These are phyloP conservation scores for Stachybotrys chlorohalonatus DNA, from an alignment of 2,329 filamentous ascomycete genomes.

Conservation along the genomic window DNA sequence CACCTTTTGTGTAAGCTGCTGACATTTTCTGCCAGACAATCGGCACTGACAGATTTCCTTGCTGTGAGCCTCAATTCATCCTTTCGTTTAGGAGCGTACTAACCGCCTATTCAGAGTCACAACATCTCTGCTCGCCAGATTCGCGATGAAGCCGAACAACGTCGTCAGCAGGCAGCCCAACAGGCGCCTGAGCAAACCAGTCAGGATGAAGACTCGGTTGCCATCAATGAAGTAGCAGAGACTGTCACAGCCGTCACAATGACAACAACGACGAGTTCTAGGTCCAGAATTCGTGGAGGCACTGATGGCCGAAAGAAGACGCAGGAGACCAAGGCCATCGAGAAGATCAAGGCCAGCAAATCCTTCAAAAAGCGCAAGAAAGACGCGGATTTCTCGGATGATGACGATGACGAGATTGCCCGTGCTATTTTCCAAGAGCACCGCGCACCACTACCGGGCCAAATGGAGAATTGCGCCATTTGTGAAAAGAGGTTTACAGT, in stretches of 20 bases:
- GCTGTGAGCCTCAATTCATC: slow-evolving; percentile 24
- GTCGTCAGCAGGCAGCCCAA: slow-evolving; percentile 29
- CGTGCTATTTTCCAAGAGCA: slow-evolving; percentile 37
- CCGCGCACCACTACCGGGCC: slow-evolving; percentile 59
- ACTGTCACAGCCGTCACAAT: slow-evolving; percentile 14
- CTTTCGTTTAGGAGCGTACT: slow-evolving; percentile 5
- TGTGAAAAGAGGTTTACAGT: slow-evolving; percentile 89
- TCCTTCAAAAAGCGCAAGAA: slow-evolving; percentile 45
- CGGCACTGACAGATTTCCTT: slow-evolving; percentile 44
- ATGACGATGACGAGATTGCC: slow-evolving; percentile 45
- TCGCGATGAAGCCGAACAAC: slow-evolving; percentile 36
- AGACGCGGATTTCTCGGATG: slow-evolving; percentile 24
- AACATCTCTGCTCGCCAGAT: slow-evolving; percentile 59
- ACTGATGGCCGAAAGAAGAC: slow-evolving; percentile 27
- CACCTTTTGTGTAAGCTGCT: background rate
- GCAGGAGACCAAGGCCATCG: slow-evolving; percentile 39
- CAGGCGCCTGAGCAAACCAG: slow-evolving; percentile 3
- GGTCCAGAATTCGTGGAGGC: background rate
- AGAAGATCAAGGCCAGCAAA: slow-evolving; percentile 56
- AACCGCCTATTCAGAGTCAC: slow-evolving; percentile 42
- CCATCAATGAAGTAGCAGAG: slow-evolving; percentile 8
- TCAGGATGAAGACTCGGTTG: slow-evolving; percentile 12
- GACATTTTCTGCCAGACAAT: slow-evolving; percentile 26
- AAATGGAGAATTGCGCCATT: slow-evolving; percentile 78
- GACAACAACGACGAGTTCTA: slow-evolving; percentile 4